Evolutionary conservation across 768 basidiomycete species (phyloP).

Genomic region (Botryobasidium botryosum): DNA sequence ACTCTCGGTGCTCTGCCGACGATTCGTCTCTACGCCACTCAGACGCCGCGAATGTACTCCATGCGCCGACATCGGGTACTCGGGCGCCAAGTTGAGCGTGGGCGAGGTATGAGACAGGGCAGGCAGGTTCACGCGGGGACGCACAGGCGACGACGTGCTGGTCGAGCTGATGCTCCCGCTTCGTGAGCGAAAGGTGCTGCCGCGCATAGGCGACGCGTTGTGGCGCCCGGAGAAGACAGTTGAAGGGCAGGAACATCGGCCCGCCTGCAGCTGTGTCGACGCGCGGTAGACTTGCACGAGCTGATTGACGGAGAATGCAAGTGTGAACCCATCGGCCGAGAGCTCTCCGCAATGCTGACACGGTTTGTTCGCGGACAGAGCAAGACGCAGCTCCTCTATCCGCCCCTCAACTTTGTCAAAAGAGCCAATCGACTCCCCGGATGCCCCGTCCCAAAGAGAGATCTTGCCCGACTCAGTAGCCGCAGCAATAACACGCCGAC

Average conservation of each 20-base stretch:
- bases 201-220: too few species aligned
- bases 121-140: neutral
- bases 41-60: neutral
- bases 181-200: too few species aligned
- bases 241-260: neutral
- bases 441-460: slow-evolving; percentile 71
- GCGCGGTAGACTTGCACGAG: too few species aligned
- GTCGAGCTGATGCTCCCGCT: neutral
- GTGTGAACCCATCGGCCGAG: too few species aligned
- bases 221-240: too few species aligned
- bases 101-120: neutral
- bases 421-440: too few species aligned
- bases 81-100: neutral
- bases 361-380: too few species aligned
- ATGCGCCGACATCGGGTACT: neutral
- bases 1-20: slow-evolving; percentile 11
- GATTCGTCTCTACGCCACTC: neutral
- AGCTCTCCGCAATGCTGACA: too few species aligned
- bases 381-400: too few species aligned
- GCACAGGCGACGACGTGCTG: neutral
- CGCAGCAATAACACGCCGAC: slow-evolving; percentile 38
- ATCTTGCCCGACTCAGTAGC: slow-evolving; percentile 50
- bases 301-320: too few species aligned
- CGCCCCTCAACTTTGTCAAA: too few species aligned
- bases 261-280: slow-evolving; percentile 21